Evolutionary conservation across 768 basidiomycete genomes (phyloP).

Genomic region (Lenzites betulinus): DNA sequence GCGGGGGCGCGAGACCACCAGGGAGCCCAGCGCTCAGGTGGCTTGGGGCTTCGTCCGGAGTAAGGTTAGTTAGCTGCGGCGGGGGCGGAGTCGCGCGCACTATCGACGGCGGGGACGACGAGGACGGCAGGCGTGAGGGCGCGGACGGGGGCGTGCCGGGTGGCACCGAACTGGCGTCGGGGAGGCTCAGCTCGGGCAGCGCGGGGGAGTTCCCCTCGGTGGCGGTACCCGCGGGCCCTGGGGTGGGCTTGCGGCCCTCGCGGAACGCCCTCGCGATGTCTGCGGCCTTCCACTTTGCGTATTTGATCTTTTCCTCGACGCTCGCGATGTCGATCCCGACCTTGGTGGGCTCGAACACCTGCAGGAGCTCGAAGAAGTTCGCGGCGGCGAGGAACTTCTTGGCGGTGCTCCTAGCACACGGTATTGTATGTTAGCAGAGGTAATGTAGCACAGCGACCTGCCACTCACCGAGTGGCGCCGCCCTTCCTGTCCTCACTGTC

Average conservation of each 20-base stretch:
- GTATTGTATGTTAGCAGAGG: not conserved
- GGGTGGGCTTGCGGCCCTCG: conserved; percentile 83
- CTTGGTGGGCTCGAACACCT: conserved; percentile 62
- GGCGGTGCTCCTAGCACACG: conserved; percentile 68
- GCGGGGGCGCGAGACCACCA: conserved; percentile 18
- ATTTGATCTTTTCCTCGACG: conserved; percentile 84
- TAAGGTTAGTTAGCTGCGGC: conserved; percentile 17
- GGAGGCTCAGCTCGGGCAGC: conserved; percentile 22
- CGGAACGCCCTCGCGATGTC: conserved; percentile 93
- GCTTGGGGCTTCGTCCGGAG: not conserved
- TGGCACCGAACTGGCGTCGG: conserved; percentile 18
- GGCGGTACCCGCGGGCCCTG: conserved; percentile 78
- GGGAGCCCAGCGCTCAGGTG: conserved; percentile 22
- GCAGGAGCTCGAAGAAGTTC: conserved; percentile 90
- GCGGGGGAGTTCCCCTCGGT: conserved; percentile 38
- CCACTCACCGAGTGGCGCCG: conserved; percentile 66
- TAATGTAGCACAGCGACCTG: not conserved
- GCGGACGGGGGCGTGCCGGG: conserved; percentile 28
- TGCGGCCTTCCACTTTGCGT: conserved; percentile 97
- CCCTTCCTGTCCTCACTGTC: conserved; percentile 91
- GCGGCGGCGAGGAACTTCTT: conserved; percentile 94
- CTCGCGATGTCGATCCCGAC: conserved; percentile 37
- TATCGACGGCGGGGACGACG: conserved; percentile 16
- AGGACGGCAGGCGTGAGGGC: conserved; percentile 21
- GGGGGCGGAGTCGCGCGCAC: conserved; percentile 16